A percentile compares a stretch with the other conserved stretches of the same genome.
Conservation (phyloP, 768 basidiomycete species). For the Cubamyces lactineus region DNA sequence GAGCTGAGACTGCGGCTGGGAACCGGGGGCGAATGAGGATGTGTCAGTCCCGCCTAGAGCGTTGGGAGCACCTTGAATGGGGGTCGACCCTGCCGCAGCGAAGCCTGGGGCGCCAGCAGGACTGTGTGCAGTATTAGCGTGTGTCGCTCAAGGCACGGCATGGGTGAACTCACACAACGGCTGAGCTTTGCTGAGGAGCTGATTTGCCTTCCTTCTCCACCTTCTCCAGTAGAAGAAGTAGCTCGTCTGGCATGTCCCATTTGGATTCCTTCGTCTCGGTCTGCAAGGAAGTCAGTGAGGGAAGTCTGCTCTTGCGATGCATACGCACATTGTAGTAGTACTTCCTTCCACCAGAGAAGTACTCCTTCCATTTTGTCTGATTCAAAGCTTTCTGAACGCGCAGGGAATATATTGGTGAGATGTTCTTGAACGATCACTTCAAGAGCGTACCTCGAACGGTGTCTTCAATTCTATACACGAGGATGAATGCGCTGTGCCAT, state of each 20-base stretch:
- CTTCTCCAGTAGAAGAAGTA: slow-evolving; percentile 80
- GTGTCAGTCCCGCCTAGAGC: slow-evolving; percentile 56
- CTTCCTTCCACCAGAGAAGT: slow-evolving; percentile 88
- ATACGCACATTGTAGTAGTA: slow-evolving; percentile 83
- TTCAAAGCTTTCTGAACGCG: slow-evolving; percentile 73
- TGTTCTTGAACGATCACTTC: not conserved
- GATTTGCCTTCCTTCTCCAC: slow-evolving; percentile 73
- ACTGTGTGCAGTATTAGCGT: slow-evolving; percentile 1
- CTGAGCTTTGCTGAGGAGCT: slow-evolving; percentile 42
- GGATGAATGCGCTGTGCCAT: not conserved
- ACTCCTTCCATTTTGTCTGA: slow-evolving; percentile 95
- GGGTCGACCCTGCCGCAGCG: slow-evolving; percentile 17
- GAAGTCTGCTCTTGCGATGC: not conserved
- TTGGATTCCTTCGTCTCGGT: slow-evolving; percentile 90
- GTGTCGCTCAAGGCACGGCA: too few species aligned
- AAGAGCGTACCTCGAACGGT: slow-evolving; percentile 75
- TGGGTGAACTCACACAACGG: slow-evolving; percentile 26
- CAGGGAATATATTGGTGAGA: not conserved
- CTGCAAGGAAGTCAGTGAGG: slow-evolving; percentile 40
- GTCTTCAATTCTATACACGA: slow-evolving; percentile 73
- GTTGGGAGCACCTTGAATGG: slow-evolving; percentile 56
- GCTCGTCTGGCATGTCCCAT: slow-evolving; percentile 97
- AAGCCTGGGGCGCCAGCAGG: slow-evolving; percentile 23
- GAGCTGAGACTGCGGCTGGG: slow-evolving; percentile 44
- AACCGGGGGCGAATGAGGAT: slow-evolving; percentile 45